Evolutionary conservation across 75 land plant genomes (phyloP).

Genomic region (Picea sitchensis): DNA sequence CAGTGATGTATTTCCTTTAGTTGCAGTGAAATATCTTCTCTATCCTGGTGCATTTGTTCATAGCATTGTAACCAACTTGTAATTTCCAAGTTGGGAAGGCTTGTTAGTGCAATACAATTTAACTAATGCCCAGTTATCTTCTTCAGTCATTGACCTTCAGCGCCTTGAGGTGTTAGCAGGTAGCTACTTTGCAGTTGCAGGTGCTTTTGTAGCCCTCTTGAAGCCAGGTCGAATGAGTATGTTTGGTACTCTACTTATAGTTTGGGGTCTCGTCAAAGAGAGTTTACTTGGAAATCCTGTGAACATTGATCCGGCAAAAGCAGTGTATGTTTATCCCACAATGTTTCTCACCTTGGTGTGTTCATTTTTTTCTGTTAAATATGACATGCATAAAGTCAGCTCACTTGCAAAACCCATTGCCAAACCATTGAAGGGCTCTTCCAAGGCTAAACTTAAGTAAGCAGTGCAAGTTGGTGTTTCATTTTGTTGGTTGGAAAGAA

Average conservation of each 20-base stretch:
- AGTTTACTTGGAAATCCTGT: constrained; percentile 58
- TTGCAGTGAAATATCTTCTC: too few relatives aligned
- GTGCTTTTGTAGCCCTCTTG: constrained; percentile 56
- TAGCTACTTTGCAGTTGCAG: too few relatives aligned
- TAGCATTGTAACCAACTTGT: constrained; percentile 28
- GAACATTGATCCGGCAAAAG: constrained; percentile 27
- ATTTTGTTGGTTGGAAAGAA: too few relatives aligned
- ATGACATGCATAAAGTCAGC: constrained; percentile 56
- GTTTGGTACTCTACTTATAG: constrained; percentile 35
- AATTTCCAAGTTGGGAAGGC: constrained; percentile 62
- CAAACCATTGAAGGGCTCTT: constrained; percentile 69
- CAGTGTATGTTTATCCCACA: too few relatives aligned
- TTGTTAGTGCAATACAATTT: constrained; percentile 67
- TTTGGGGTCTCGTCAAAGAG: constrained; percentile 93
- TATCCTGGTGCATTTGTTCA: not conserved
- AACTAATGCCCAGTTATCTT: constrained; percentile 42
- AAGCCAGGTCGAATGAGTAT: constrained; percentile 66
- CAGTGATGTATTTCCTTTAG: too few relatives aligned
- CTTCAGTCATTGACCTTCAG: constrained; percentile 57
- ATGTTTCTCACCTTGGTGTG: too few relatives aligned
- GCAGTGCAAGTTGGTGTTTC: too few relatives aligned
- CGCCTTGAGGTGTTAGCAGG: constrained; percentile 52
- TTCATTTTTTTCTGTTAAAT: constrained; percentile 65
- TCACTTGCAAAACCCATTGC: constrained; percentile 55
- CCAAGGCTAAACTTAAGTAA: not conserved